Percentiles rank a stretch among this genome's conserved stretches.
Evolutionary conservation across 2,329 filamentous ascomycete species (phyloP).

Genomic region (Hymenoscyphus linearis): DNA sequence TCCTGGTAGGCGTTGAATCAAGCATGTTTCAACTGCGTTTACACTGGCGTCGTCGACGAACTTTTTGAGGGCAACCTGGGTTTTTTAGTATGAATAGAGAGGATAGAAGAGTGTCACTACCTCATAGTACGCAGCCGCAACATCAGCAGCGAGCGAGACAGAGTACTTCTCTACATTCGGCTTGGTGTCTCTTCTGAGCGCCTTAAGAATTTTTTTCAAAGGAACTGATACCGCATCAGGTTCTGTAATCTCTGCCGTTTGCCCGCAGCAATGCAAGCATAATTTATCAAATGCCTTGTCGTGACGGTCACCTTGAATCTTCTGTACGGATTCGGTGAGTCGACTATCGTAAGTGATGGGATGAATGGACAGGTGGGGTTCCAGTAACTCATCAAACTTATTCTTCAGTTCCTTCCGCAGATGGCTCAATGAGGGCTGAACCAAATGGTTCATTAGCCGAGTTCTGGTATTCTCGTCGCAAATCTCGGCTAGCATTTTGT

Average conservation of each 20-base stretch:
- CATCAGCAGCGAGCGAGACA: neutral
- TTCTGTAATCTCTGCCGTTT: no score
- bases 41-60: constrained; percentile 12
- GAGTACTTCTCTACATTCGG: neutral
- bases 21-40: constrained; percentile 10
- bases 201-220: no score
- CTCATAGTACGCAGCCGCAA: neutral
- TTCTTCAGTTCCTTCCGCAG: neutral
- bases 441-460: neutral
- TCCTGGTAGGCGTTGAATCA: constrained; percentile 6
- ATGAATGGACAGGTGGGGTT: neutral
- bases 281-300: neutral
- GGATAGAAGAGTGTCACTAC: neutral
- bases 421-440: neutral
- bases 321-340: neutral
- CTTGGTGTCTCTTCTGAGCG: neutral
- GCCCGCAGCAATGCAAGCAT: neutral
- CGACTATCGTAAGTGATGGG: neutral
- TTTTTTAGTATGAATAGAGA: neutral
- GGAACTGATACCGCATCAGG: no score
- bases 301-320: neutral
- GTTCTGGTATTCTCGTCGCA: neutral
- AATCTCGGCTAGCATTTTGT: neutral
- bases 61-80: constrained; percentile 11
- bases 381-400: neutral